Conservation (phyloP, 768 basidiomycete genomes). For the Hypholoma fasciculare region DNA sequence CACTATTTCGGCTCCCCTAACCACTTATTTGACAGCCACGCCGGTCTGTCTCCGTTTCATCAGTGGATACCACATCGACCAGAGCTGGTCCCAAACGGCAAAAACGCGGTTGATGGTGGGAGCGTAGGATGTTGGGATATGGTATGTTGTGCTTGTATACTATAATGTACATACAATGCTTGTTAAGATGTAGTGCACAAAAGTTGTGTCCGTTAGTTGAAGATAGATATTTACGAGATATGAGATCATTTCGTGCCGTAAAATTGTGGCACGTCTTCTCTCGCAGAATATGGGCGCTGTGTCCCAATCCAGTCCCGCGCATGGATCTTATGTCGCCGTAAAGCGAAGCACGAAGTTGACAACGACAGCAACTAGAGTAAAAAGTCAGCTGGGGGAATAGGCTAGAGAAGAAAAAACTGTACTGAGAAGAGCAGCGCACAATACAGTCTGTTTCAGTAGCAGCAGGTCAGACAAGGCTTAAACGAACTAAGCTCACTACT, state of each 20-base stretch:
- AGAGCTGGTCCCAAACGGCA: conserved; percentile 55
- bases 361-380: conserved; percentile 66
- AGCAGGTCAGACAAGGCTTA: conserved; percentile 3
- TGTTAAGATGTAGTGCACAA: too few relatives aligned
- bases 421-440: conserved; percentile 84
- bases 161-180: conserved; percentile 14
- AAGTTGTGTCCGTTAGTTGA: too few relatives aligned
- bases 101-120: conserved; percentile 43
- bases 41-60: conserved; percentile 74
- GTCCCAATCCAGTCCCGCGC: neutral
- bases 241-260: too few relatives aligned
- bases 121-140: neutral
- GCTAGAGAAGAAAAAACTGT: conserved; percentile 20
- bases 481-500: conserved; percentile 34
- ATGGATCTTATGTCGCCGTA: conserved; percentile 33
- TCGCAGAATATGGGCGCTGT: neutral
- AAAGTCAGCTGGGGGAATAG: conserved; percentile 7
- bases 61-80: conserved; percentile 67
- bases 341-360: conserved; percentile 88
- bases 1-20: neutral
- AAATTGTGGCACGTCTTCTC: too few relatives aligned
- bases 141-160: conserved; percentile 16
- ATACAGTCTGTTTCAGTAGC: conserved; percentile 58
- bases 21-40: conserved; percentile 36
- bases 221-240: too few relatives aligned